Base-by-base conservation (phyloP, 2,329 filamentous ascomycete species). In the Periconia sp. region DNA sequence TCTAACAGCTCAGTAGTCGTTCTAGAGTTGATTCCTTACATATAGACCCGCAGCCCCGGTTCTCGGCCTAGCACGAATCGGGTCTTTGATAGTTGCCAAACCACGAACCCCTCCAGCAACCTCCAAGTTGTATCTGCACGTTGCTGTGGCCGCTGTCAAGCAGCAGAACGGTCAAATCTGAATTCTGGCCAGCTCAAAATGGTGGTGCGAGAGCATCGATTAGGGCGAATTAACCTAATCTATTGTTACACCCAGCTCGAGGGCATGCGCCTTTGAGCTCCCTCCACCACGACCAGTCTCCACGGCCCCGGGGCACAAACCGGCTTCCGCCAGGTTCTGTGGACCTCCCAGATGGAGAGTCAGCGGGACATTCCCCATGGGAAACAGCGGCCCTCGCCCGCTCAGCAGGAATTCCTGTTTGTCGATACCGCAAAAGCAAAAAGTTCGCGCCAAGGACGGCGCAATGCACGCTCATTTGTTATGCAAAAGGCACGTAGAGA, bases 401-500 rank as follows among this genome's bases (percentile, higher is more conserved):
- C 61, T 49, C 68, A 68, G 44, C 67, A 71, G 47, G 69, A 68
- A 53, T 74, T 74, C 56, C 66, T 74, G 53, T 74, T 74, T 50
- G 70, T 74, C 50, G 70, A 74, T 56, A 64, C 70, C 15, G 69
- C 68, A 45, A 66, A 73, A 58, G 67, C 69, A 51, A 73, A 73
- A 60, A 68, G 66, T 41, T 73, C 69, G 13, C 64, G 68, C 56
- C 69, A 73, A 64, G 71, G 70, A 42, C 70, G 71, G 42, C 71
- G 70, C 47, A 71, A 71, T 70, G 71, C 70, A 64, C 71, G 72
- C 50, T 73, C 72, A 41, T 74, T 73, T 59, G 71, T 74, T 18
- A 74, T 74, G 72, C 70, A 73, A 59, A 73, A 69, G 47, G 72
- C 70, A 23, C 62, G 72, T 23, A 69, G 66, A 53, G 70, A 73